Evolutionary conservation across 1,139 yeast genomes (phyloP), one percentile per base, ranked within the genome.

Genomic region (Hansenula lynferdii): DNA sequence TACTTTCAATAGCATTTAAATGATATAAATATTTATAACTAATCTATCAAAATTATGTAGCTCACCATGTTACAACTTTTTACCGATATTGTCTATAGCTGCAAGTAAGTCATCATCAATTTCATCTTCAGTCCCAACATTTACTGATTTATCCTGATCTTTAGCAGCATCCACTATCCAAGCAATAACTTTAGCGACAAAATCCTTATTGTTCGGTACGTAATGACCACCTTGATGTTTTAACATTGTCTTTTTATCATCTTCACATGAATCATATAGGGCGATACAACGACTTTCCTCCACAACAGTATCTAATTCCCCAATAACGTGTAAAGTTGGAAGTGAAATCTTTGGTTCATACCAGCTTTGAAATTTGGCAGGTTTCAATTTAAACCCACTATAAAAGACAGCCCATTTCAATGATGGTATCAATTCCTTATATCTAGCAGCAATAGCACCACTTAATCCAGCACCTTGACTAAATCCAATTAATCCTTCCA

Each of bases 381-480:
- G 80, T 46, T 69, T 71, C 36, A 85, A 62, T 49, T 73, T 71
- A 64, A 86, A 90, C 0, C 96, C 96, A 11, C 92, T 77, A 53
- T 84, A 87, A 33, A 84, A 62, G 14, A 92, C 69, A 8, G 77
- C 85, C 60, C 86, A 90, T 53, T 81, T 75, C 48, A 86, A 63
- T 3, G 73, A 66, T 8, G 57, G 57, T 17, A 64, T 41, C 7
- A 72, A 43, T 14, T 62, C 52, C 37, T 61, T 55, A 30, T 76
- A 57, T 28, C 64, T 60, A 16, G 76, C 72, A 36, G 74, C 59
- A 5, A 78, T 47, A n/a, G 74, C 63, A 3, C 81, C 85, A 1
- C 90, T 76, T 53, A 90, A 63, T 1, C 94, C 95, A 0, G 95
- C 94, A 39, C 98, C 98, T 61, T 92, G 97, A 26, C 94, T 82